These are phyloP conservation scores for Botrytis squamosa DNA, from an alignment of 2,329 filamentous ascomycete genomes.

Conservation along the genomic window DNA sequence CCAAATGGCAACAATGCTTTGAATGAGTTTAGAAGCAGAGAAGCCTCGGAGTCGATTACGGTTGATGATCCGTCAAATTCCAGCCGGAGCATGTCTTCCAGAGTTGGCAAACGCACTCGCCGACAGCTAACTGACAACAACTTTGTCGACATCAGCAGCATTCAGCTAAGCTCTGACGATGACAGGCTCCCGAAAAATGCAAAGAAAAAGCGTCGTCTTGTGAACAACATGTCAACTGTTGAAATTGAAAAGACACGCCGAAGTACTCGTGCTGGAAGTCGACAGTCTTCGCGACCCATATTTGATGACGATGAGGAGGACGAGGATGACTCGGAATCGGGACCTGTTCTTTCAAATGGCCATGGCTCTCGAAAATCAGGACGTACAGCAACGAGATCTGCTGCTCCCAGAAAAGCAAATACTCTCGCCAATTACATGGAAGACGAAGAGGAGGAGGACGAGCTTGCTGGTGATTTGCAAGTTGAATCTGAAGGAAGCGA, in stretches of 20 bases:
- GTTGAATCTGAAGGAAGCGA: conserved; percentile 48
- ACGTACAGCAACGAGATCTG: conserved; percentile 30
- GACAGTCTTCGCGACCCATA: conserved; percentile 23
- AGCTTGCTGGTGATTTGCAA: conserved; percentile 28
- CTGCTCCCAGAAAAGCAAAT: conserved; percentile 21
- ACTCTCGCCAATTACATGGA: conserved; percentile 17
- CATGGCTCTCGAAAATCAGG: conserved; percentile 22
- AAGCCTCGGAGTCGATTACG: conserved; percentile 24
- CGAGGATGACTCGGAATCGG: conserved; percentile 18
- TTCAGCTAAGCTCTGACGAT: conserved; percentile 29
- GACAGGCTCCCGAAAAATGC: conserved; percentile 24
- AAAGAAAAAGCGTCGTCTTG: conserved; percentile 32
- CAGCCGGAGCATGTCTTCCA: conserved; percentile 25
- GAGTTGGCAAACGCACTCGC: conserved; percentile 31
- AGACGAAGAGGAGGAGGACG: conserved; percentile 30
- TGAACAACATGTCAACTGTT: conserved; percentile 24
- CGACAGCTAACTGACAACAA: conserved; percentile 23
- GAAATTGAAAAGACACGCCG: conserved; percentile 27
- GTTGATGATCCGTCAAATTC: conserved; percentile 21
- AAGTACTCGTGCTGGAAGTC: conserved; percentile 27
- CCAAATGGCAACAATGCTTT: conserved; percentile 49
- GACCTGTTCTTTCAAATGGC: background rate
- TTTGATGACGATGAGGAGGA: conserved; percentile 22
- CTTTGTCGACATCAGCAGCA: conserved; percentile 28
- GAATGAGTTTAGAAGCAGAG: conserved; percentile 41